These are phyloP conservation scores for Lentinula boryana DNA, from an alignment of 768 basidiomycete genomes.

Conservation along the genomic window DNA sequence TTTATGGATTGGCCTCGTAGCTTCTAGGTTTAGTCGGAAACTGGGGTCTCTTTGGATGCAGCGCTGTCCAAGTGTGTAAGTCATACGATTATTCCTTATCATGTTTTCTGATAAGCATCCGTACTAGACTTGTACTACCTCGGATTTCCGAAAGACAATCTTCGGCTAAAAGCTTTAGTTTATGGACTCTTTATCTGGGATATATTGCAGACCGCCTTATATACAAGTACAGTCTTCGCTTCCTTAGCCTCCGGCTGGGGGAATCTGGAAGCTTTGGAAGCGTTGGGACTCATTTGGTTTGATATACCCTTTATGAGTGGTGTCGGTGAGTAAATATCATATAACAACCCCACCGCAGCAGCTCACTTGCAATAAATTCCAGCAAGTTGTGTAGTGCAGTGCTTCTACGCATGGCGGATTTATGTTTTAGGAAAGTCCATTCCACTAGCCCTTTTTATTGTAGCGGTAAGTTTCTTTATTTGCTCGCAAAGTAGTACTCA, in stretches of 20 bases:
- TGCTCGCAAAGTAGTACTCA: background rate
- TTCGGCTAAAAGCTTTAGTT: background rate
- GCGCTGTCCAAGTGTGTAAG: constrained; percentile 1
- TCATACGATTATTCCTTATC: background rate
- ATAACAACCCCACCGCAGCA: background rate
- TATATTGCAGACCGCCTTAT: background rate
- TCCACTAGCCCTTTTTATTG: background rate
- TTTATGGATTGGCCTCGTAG: background rate
- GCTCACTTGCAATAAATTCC: background rate
- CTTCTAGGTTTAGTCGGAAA: background rate
- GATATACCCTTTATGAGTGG: constrained; percentile 2
- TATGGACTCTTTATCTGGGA: constrained; percentile 1
- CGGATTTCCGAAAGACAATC: background rate
- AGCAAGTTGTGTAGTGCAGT: background rate
- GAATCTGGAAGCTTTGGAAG: background rate
- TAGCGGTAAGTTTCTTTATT: background rate
- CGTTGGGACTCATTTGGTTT: background rate
- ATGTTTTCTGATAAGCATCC: background rate
- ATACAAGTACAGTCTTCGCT: background rate
- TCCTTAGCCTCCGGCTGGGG: background rate
- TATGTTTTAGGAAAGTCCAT: background rate
- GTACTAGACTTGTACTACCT: background rate
- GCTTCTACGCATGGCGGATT: constrained; percentile 4
- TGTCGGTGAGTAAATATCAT: background rate
- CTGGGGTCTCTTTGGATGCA: constrained; percentile 1